phyloP scores from a whole-genome alignment of 139 green algal genomes.

The Chloropicon primus region DNA sequence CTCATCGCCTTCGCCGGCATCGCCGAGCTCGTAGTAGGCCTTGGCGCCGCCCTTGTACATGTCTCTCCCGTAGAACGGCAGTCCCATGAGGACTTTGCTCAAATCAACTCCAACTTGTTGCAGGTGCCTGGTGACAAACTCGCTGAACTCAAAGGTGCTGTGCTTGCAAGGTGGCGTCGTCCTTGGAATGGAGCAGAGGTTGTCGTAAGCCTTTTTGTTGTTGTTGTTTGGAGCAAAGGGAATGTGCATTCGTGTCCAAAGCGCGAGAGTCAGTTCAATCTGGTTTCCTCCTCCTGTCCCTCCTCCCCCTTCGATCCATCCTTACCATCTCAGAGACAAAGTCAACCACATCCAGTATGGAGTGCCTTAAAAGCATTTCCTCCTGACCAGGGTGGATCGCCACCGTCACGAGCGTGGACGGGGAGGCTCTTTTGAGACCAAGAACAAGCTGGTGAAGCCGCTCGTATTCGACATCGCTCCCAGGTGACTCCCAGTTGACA shows the following conservation, averaged over 20 bases:
- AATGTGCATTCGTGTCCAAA: too few species aligned
- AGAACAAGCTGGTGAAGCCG: background rate
- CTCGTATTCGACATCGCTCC: background rate
- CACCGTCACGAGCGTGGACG: conserved; percentile 4
- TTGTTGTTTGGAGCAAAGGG: background rate
- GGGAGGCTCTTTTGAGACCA: background rate
- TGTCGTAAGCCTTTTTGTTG: background rate
- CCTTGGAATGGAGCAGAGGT: conserved; percentile 3
- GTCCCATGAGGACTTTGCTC: background rate
- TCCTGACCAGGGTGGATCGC: conserved; percentile 16
- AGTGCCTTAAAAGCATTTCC: background rate
- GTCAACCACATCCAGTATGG: background rate
- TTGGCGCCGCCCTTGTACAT: background rate
- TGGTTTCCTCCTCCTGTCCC: too few species aligned
- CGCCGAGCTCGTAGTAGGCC: conserved; percentile 4
- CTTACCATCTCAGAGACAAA: background rate
- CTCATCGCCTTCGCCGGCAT: background rate
- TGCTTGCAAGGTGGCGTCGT: background rate
- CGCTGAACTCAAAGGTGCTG: background rate
- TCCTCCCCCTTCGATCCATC: too few species aligned
- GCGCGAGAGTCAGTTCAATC: too few species aligned
- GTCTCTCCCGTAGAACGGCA: conserved; percentile 10
- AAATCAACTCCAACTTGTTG: background rate
- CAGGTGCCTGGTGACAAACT: background rate
- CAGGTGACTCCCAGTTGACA: conserved; percentile 15